Conservation (phyloP, 176 grass and related monocot species). For the Oryza coarctata region DNA sequence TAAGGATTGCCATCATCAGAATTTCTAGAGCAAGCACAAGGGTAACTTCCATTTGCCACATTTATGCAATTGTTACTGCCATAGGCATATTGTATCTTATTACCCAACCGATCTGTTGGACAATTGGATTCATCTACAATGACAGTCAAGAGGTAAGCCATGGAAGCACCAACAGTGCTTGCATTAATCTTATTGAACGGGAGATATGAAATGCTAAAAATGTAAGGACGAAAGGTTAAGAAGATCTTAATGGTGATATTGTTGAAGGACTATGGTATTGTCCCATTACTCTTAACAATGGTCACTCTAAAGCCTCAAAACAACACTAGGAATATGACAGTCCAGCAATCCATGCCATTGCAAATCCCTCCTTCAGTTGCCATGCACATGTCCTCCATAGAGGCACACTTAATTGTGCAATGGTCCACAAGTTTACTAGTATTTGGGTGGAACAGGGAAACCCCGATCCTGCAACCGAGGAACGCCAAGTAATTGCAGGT, state of each 20-base stretch:
- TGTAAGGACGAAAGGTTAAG: conserved; percentile 24
- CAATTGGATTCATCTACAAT: conserved; percentile 12
- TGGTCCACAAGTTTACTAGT: background rate
- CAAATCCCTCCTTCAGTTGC: conserved; percentile 9
- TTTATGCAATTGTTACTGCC: conserved; percentile 11
- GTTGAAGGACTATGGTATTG: background rate
- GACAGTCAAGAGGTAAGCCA: conserved; percentile 3
- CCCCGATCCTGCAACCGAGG: conserved; percentile 19
- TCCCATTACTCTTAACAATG: conserved; percentile 5
- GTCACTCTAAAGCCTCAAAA: conserved; percentile 26
- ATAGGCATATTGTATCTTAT: conserved; percentile 17
- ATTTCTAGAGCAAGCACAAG: conserved; percentile 16
- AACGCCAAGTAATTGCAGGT: conserved; percentile 31
- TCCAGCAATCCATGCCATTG: conserved; percentile 38
- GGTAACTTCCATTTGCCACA: conserved; percentile 30
- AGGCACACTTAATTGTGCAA: conserved; percentile 20
- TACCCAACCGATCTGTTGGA: background rate
- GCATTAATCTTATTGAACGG: conserved; percentile 29
- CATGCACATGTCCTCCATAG: conserved; percentile 9
- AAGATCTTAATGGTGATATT: conserved; percentile 34
- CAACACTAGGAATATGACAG: background rate
- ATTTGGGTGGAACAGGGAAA: conserved; percentile 29
- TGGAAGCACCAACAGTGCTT: conserved; percentile 18
- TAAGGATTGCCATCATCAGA: conserved; percentile 34
- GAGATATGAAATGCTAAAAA: conserved; percentile 11